Base-by-base conservation (phyloP, 2,329 filamentous ascomycete species). In the Colletotrichum caudatum region DNA sequence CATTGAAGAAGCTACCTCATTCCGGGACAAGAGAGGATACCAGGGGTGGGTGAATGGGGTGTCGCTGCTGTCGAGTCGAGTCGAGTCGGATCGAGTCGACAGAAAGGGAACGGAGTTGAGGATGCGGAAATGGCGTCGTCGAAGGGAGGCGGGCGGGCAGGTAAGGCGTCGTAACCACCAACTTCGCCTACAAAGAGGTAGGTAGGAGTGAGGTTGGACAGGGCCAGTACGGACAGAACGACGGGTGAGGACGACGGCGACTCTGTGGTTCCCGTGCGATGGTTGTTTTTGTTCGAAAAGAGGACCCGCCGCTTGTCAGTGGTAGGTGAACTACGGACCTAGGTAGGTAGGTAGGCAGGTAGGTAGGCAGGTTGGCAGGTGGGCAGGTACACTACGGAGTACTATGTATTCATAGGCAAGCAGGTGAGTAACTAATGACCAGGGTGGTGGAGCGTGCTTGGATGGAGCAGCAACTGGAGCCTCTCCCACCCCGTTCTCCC, bases 1-100 rank as follows among this genome's bases (percentile, higher is more conserved):
- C 82, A 83, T 82, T 81, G 82, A 83, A 81, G 79, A 79, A 81
- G 82, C 85, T 89, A 89, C 87, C 86, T 85, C 87, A 89, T 89
- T 86, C 85, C 87, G 86, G 51, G 68, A 68, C 65, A 60, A 66
- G 37, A 71, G 29, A 66, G 53, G 69, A 67, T 61, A 59, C 57
- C 48, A 53, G 50, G 48, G 50, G 57, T 41, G 54, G 56, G n/a
- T 33, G 44, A 57, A 44, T 37, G 51, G 51, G 51, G 69, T 6
- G 54, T 64, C 37, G 41, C 20, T 20, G 66, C 33, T 59, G 57
- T 61, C 41, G 50, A 39, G 41, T 41, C 11, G 57, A 33, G 39
- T 48, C 16, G 48, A 29, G 56, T 60, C 33, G 39, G 29, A 33
- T 48, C 16, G 56, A 29, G 23, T 41, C 11, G 57, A 33, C 61